A percentile compares a stretch with the other conserved stretches of the same genome.
phyloP scores from a whole-genome alignment of 23 red algal genomes.

The Chondrus crispus region DNA sequence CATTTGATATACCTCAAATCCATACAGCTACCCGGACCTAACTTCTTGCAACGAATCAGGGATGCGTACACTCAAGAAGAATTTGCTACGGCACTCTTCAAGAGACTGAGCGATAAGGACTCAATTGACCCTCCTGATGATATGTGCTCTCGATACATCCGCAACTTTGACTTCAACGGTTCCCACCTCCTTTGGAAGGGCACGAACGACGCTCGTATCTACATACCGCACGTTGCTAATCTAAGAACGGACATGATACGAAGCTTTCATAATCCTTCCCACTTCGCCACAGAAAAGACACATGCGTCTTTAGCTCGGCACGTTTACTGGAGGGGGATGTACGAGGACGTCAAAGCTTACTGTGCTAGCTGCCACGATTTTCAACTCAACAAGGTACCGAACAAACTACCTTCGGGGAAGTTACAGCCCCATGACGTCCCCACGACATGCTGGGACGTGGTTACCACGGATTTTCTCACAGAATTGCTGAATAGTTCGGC shows the following conservation, averaged over 20 bases:
- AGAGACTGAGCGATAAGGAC: too few relatives aligned
- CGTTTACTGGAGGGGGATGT: slow-evolving; percentile 13
- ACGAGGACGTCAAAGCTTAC: background rate
- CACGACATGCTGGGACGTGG: background rate
- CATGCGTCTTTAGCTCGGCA: background rate
- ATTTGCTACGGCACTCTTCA: too few relatives aligned
- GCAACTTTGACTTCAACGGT: too few relatives aligned
- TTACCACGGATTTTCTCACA: slow-evolving; percentile 10
- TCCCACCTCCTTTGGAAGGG: too few relatives aligned
- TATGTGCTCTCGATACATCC: too few relatives aligned
- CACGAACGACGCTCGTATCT: too few relatives aligned
- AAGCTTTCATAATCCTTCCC: background rate
- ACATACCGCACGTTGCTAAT: background rate
- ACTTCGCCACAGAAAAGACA: background rate
- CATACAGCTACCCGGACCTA: too few relatives aligned
- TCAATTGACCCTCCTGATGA: too few relatives aligned
- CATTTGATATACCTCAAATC: too few relatives aligned
- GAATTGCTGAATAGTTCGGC: too few relatives aligned
- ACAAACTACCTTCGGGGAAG: background rate
- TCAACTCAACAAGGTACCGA: slow-evolving; percentile 23
- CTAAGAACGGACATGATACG: background rate
- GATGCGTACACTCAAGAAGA: too few relatives aligned
- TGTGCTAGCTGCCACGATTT: background rate
- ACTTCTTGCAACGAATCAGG: too few relatives aligned
- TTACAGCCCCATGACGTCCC: slow-evolving; percentile 18